Evolutionary conservation across 2,329 filamentous ascomycete species (phyloP).

Genomic region (Apiospora phragmitis): DNA sequence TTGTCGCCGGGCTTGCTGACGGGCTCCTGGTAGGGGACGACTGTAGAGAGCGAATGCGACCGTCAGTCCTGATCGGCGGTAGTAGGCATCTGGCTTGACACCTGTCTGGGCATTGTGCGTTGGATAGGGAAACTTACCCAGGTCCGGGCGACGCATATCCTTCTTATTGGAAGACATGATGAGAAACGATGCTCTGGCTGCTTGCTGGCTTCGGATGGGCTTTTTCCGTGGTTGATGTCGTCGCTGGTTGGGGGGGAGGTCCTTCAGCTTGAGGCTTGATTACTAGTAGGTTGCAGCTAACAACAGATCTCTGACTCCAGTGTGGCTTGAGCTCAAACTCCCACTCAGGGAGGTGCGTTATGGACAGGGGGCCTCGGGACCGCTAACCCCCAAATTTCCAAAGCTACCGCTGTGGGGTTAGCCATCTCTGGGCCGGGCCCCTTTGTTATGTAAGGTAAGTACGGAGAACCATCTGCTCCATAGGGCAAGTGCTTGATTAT

Average conservation of each 20-base stretch:
- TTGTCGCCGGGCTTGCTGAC: constrained; percentile 59
- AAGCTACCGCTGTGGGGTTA: neutral
- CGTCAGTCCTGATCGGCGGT: neutral
- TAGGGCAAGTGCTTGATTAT: neutral
- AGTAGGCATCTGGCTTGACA: neutral
- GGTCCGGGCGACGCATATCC: constrained; percentile 73
- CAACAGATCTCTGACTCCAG: neutral
- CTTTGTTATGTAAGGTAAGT: neutral
- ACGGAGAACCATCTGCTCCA: neutral
- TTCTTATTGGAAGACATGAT: constrained; percentile 63
- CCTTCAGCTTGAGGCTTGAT: neutral
- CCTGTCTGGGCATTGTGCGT: neutral
- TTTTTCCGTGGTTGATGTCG: neutral
- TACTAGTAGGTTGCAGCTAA: neutral
- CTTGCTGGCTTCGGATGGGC: constrained; percentile 3
- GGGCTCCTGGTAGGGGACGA: constrained; percentile 85
- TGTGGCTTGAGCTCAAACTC: neutral
- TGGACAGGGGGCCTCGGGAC: neutral
- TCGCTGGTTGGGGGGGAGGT: too few relatives aligned
- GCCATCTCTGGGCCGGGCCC: neutral
- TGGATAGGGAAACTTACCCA: constrained; percentile 54
- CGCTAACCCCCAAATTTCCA: neutral
- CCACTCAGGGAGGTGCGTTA: neutral
- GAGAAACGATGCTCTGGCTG: neutral
- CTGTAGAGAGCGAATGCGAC: constrained; percentile 44